Evolutionary conservation across 2,329 filamentous ascomycete genomes (phyloP).

Genomic region (Aureobasidium pullulans): DNA sequence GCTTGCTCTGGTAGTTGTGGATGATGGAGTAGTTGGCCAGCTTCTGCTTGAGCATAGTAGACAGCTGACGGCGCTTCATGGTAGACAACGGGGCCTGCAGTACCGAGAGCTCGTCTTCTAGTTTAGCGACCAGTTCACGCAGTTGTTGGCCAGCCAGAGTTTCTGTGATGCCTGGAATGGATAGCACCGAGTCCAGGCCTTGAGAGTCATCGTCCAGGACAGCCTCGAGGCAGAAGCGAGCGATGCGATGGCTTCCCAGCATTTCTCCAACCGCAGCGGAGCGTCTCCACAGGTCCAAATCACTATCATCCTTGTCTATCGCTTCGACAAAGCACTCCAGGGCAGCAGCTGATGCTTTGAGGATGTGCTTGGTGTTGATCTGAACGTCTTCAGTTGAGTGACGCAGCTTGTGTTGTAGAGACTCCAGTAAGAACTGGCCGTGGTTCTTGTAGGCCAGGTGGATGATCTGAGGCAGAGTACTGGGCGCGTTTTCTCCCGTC

Average conservation of each 20-base stretch:
- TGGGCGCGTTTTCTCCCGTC: constrained; percentile 60
- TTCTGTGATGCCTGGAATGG: constrained; percentile 52
- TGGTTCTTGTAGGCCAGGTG: constrained; percentile 95
- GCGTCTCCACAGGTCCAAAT: constrained; percentile 57
- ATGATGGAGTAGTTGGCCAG: constrained; percentile 47
- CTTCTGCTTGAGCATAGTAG: constrained; percentile 45
- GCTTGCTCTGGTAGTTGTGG: constrained; percentile 19
- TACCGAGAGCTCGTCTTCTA: constrained; percentile 50
- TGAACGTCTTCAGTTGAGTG: constrained; percentile 22
- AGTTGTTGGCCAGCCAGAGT: constrained; percentile 47
- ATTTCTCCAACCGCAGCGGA: constrained; percentile 51
- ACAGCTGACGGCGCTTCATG: constrained; percentile 44
- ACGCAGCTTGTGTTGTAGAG: constrained; percentile 43
- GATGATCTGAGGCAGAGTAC: constrained; percentile 77
- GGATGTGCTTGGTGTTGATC: constrained; percentile 19
- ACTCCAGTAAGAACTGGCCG: constrained; percentile 84
- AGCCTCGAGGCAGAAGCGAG: constrained; percentile 56
- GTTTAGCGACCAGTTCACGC: constrained; percentile 38
- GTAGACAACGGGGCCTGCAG: constrained; percentile 44
- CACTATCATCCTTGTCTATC: constrained; percentile 57
- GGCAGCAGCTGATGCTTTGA: constrained; percentile 34
- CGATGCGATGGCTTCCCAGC: constrained; percentile 51
- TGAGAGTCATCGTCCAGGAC: constrained; percentile 56
- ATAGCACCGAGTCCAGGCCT: constrained; percentile 44
- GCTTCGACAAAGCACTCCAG: constrained; percentile 53